Evolutionary conservation across 495 filamentous ascomycete genomes (phyloP).

Genomic region (Acidiella bohemica): DNA sequence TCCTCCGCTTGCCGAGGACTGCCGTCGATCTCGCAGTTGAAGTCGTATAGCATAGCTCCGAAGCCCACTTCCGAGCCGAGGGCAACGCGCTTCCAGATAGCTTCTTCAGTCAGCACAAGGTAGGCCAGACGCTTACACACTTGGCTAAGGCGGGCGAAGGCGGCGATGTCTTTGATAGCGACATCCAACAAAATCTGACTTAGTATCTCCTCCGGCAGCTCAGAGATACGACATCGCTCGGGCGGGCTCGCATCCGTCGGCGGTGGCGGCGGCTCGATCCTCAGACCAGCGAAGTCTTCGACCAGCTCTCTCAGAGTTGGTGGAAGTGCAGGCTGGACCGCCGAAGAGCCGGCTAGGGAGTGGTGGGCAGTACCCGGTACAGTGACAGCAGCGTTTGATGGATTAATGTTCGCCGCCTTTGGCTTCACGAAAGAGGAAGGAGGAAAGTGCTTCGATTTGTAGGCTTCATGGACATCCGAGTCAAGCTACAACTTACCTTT

Average conservation of each 20-base stretch:
- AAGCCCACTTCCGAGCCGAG: constrained; percentile 61
- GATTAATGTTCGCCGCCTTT: constrained; percentile 40
- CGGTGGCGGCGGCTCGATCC: constrained; percentile 46
- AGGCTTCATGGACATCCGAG: constrained; percentile 64
- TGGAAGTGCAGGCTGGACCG: constrained; percentile 23
- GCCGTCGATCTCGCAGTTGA: constrained; percentile 49
- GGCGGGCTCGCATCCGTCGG: constrained; percentile 49
- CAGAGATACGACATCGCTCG: constrained; percentile 64
- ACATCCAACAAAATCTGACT: constrained; percentile 56
- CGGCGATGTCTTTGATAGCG: constrained; percentile 62
- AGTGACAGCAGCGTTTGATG: constrained; percentile 39
- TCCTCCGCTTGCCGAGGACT: constrained; percentile 33
- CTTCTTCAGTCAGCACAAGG: constrained; percentile 69
- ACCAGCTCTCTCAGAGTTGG: constrained; percentile 55
- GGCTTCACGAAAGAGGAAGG: constrained; percentile 42
- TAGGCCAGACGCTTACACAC: constrained; percentile 84
- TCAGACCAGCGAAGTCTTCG: constrained; percentile 51
- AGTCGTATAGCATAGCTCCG: constrained; percentile 72
- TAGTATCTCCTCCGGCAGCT: constrained; percentile 70
- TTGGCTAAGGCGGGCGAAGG: constrained; percentile 61
- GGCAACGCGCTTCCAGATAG: constrained; percentile 76
- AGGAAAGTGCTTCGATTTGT: constrained; percentile 82
- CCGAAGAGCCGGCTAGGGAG: constrained; percentile 37
- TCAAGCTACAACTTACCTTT: constrained; percentile 50
- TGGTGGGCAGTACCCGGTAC: constrained; percentile 43